These are phyloP conservation scores for Pezicula rhizophila DNA, from an alignment of 2,329 filamentous ascomycete genomes.

Conservation along the genomic window DNA sequence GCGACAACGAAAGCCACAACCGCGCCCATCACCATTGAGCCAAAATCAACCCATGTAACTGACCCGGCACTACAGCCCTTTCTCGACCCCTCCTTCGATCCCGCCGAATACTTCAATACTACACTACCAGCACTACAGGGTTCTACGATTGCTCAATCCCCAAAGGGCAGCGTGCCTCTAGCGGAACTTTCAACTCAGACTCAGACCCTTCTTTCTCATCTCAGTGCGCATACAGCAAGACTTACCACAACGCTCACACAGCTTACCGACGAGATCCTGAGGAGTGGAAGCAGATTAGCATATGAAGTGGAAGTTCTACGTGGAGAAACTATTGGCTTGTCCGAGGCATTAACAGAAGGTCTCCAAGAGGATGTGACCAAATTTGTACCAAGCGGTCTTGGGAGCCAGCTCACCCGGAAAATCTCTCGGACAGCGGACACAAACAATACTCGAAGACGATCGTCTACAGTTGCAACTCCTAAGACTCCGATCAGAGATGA, in stretches of 20 bases:
- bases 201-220: constrained; percentile 76
- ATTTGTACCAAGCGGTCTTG: constrained; percentile 55
- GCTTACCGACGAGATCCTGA: constrained; percentile 88
- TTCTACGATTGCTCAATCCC: constrained; percentile 17
- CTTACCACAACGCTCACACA: constrained; percentile 77
- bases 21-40: constrained; percentile 10
- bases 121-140: constrained; percentile 61
- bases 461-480: constrained; percentile 17
- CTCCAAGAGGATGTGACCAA: constrained; percentile 65
- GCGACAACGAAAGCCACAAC: neutral
- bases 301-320: constrained; percentile 92
- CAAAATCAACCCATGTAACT: constrained; percentile 54
- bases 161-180: constrained; percentile 45
- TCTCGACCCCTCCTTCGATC: constrained; percentile 69
- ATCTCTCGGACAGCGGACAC: constrained; percentile 18
- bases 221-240: constrained; percentile 82
- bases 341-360: constrained; percentile 69
- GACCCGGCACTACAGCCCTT: constrained; percentile 73
- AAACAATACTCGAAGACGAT: constrained; percentile 18
- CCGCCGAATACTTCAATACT: constrained; percentile 78
- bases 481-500: constrained; percentile 22
- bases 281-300: constrained; percentile 79
- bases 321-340: constrained; percentile 78
- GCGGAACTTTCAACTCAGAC: constrained; percentile 75
- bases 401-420: constrained; percentile 18